phyloP scores from a whole-genome alignment of 306 rosid genomes.

The Erythrophleum fordii region DNA sequence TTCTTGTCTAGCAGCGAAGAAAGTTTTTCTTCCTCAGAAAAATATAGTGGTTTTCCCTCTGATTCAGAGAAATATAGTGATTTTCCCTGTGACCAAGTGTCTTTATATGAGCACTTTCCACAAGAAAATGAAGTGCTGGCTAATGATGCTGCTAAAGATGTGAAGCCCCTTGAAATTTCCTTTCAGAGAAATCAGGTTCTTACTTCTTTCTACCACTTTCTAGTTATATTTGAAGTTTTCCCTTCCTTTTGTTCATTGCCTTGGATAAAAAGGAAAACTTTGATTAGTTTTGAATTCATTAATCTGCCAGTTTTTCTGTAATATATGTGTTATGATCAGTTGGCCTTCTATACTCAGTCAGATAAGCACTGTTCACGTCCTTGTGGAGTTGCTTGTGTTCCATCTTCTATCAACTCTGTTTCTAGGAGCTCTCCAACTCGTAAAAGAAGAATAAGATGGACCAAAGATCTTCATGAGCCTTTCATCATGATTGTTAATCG shows the following conservation, averaged over 20 bases:
- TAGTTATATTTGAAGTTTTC: neutral
- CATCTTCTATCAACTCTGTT: constrained; percentile 32
- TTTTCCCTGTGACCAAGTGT: constrained; percentile 21
- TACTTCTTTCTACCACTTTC: constrained; percentile 18
- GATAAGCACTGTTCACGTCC: constrained; percentile 28
- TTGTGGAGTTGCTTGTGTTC: constrained; percentile 20
- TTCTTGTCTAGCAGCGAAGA: constrained; percentile 40
- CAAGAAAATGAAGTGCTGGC: constrained; percentile 27
- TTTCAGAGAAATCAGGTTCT: constrained; percentile 49
- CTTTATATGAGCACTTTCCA: constrained; percentile 14
- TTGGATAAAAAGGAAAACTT: neutral
- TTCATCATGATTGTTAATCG: constrained; percentile 34
- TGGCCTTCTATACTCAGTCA: constrained; percentile 33
- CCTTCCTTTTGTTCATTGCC: neutral
- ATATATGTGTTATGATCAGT: neutral
- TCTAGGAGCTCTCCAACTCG: constrained; percentile 23
- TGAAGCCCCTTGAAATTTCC: constrained; percentile 34
- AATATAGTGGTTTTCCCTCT: constrained; percentile 9
- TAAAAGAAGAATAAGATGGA: constrained; percentile 52
- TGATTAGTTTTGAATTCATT: neutral
- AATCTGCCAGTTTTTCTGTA: neutral
- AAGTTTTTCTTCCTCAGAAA: constrained; percentile 37
- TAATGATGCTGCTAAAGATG: constrained; percentile 35
- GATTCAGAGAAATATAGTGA: neutral
- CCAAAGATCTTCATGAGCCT: constrained; percentile 42